Conservation (phyloP, 441 rosid species). For the Biscutella laevigata region DNA sequence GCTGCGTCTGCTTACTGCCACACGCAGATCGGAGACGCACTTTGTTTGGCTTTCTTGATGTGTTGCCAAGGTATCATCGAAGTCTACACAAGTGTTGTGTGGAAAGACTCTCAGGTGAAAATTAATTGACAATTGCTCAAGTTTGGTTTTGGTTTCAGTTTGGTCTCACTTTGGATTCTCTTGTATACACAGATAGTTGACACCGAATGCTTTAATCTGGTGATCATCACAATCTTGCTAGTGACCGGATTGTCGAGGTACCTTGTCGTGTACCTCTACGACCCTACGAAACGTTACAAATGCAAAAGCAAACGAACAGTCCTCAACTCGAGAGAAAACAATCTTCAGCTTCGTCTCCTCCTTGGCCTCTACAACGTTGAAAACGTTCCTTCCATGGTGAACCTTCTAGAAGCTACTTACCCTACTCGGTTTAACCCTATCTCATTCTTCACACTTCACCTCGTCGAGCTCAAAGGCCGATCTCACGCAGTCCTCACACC, state of each 20-base stretch:
- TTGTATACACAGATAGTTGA: too few relatives aligned
- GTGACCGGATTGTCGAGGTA: conserved; percentile 23
- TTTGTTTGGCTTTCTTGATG: conserved; percentile 31
- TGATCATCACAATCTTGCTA: conserved; percentile 8
- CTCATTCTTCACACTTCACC: conserved; percentile 28
- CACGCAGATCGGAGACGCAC: conserved; percentile 22
- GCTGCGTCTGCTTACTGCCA: conserved; percentile 26
- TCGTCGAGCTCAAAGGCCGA: conserved; percentile 50
- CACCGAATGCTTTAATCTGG: conserved; percentile 16
- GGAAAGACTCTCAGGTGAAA: conserved; percentile 28
- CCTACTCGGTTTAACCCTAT: conserved; percentile 31
- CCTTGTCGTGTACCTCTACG: conserved; percentile 24
- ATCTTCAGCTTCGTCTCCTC: conserved; percentile 38
- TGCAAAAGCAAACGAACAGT: conserved; percentile 26
- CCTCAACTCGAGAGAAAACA: conserved; percentile 14
- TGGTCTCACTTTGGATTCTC: too few relatives aligned
- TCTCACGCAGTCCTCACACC: conserved; percentile 37
- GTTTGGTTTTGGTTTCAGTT: background rate
- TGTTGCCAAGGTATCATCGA: conserved; percentile 35
- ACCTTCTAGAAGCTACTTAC: conserved; percentile 41
- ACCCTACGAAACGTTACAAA: conserved; percentile 32
- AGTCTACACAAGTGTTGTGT: conserved; percentile 18
- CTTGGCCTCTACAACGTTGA: conserved; percentile 37
- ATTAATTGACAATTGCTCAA: background rate
- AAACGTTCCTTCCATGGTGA: conserved; percentile 33